phyloP scores from a whole-genome alignment of 1,139 yeast genomes.

The Sugiyamaella neomexicana region DNA sequence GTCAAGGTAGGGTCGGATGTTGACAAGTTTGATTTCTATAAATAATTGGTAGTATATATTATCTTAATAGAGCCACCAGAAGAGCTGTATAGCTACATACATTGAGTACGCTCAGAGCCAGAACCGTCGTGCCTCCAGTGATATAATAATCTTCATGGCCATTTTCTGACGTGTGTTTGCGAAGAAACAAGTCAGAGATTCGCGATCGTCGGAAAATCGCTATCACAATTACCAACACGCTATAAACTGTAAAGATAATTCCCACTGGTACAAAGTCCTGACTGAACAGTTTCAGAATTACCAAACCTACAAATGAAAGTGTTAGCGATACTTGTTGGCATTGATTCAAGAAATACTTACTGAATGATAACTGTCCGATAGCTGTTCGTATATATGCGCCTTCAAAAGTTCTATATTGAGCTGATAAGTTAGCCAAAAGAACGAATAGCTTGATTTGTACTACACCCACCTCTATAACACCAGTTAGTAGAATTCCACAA shows the following conservation, averaged over 20 bases:
- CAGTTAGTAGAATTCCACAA: constrained; percentile 11
- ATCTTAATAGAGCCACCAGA: not conserved
- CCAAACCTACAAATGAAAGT: constrained; percentile 30
- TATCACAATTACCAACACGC: constrained; percentile 39
- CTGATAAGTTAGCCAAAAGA: constrained; percentile 22
- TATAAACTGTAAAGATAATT: constrained; percentile 41
- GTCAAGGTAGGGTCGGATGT: constrained; percentile 94
- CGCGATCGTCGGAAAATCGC: constrained; percentile 37
- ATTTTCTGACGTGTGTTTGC: constrained; percentile 17
- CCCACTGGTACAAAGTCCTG: constrained; percentile 45
- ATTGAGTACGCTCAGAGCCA: constrained; percentile 34
- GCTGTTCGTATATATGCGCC: constrained; percentile 48
- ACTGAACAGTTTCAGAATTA: constrained; percentile 42
- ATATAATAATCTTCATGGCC: constrained; percentile 26
- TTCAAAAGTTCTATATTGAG: constrained; percentile 46
- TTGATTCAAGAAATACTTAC: constrained; percentile 25
- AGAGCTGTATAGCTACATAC: constrained; percentile 34
- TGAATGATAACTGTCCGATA: constrained; percentile 42
- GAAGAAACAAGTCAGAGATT: constrained; percentile 29
- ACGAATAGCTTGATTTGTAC: not conserved
- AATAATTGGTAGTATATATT: constrained; percentile 45
- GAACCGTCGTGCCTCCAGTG: constrained; percentile 38
- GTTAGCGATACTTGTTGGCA: not conserved
- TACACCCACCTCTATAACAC: constrained; percentile 9
- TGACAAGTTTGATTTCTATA: constrained; percentile 96